Percentiles rank a stretch among this genome's conserved stretches.
phyloP scores from a whole-genome alignment of 805 yeast species.

The Candida ortonii region DNA sequence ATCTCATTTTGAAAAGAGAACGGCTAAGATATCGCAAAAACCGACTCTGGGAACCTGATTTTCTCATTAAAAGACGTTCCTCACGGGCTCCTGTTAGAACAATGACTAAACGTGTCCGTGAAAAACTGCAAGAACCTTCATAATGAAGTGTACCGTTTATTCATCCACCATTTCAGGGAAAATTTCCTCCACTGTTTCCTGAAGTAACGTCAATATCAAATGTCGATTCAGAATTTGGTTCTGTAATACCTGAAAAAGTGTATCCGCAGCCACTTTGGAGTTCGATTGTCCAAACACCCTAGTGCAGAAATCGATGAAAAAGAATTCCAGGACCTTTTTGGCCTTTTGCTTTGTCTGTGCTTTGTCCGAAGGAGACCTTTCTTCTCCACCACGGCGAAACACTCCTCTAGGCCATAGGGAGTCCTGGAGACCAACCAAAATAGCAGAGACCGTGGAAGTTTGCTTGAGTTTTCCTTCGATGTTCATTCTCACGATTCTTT shows the following conservation, averaged over 20 bases:
- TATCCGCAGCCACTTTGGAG: slow-evolving; percentile 58
- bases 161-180: slow-evolving; percentile 34
- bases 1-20: slow-evolving; percentile 8
- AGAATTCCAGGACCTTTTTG: slow-evolving; percentile 46
- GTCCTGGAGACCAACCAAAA: slow-evolving; percentile 31
- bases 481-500: slow-evolving; percentile 54
- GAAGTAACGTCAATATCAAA: slow-evolving; percentile 56
- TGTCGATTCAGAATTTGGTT: slow-evolving; percentile 69
- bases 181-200: slow-evolving; percentile 49
- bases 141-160: neutral
- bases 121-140: slow-evolving; percentile 2
- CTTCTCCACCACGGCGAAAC: slow-evolving; percentile 43
- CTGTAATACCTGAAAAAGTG: slow-evolving; percentile 66
- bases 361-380: slow-evolving; percentile 51
- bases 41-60: slow-evolving; percentile 9
- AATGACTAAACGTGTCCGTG: slow-evolving; percentile 8
- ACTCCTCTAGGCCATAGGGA: slow-evolving; percentile 51
- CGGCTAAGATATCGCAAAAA: slow-evolving; percentile 6
- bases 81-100: slow-evolving; percentile 4
- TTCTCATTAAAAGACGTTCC: slow-evolving; percentile 7
- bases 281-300: slow-evolving; percentile 69
- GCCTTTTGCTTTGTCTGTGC: slow-evolving; percentile 58
- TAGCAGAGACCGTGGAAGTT: slow-evolving; percentile 45
- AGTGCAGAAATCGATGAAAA: slow-evolving; percentile 64
- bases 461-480: slow-evolving; percentile 37